A percentile compares a stretch with the other conserved stretches of the same genome.
Conservation (phyloP, 768 basidiomycete species). For the Gloeostereum incarnatum region DNA sequence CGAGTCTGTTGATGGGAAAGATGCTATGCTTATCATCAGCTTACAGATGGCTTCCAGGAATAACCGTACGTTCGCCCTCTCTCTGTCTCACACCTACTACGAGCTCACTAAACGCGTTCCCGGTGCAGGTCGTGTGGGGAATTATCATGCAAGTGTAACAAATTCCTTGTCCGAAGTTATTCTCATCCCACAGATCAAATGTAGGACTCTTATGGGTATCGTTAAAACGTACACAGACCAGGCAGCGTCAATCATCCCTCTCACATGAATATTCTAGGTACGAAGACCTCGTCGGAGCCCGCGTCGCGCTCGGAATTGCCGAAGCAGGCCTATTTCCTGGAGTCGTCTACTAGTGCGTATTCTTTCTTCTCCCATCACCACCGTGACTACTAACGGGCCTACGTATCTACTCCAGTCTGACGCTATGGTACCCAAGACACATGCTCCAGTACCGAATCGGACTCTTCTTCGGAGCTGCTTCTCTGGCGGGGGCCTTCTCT, state of each 20-base stretch:
- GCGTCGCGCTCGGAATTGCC: conserved; percentile 51
- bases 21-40: background rate
- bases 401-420: conserved; percentile 30
- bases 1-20: background rate
- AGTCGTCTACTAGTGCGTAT: conserved; percentile 58
- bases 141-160: conserved; percentile 45
- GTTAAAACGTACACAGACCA: conserved; percentile 62
- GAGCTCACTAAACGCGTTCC: background rate
- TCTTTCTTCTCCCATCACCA: background rate
- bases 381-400: too few relatives aligned
- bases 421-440: conserved; percentile 61
- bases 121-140: conserved; percentile 52
- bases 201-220: conserved; percentile 55
- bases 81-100: too few relatives aligned
- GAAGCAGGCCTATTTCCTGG: conserved; percentile 72
- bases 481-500: conserved; percentile 54
- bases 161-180: background rate
- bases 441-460: conserved; percentile 51
- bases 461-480: conserved; percentile 58
- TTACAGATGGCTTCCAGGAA: conserved; percentile 53
- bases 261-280: conserved; percentile 27
- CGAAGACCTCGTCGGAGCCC: conserved; percentile 47
- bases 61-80: conserved; percentile 33
- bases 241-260: too few relatives aligned
- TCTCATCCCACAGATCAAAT: background rate